Base-by-base conservation (phyloP, 2,329 filamentous ascomycete species). In the Phaeosphaeria sp. region DNA sequence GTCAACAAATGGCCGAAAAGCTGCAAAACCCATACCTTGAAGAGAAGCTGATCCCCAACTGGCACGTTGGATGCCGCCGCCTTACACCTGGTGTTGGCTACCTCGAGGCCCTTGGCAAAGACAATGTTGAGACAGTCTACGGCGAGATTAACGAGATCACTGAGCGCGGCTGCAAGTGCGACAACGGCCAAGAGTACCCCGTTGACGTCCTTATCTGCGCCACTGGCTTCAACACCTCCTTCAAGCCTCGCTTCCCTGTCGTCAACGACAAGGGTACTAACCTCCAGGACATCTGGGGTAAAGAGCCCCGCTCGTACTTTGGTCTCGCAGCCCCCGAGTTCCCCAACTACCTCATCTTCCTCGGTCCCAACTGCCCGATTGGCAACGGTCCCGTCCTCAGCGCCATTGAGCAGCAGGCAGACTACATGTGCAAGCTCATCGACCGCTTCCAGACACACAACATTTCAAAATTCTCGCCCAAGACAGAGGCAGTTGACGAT, bases 371-470 rank as follows among this genome's bases (percentile, higher is more conserved):
- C 60, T 77, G 73, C 49, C 78, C 79, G 3, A 78, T 80, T 49
- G 76, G 77, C 9, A 79, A 80, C 55, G 78, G 78, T 1, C 74
- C 76, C 0, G 75, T 81, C 0, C 70, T 82, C 3, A 77, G 72
- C 2, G 79, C 78, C 3, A 80, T 82, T 53, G 73, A 84, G 61
- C 74, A 77, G 51, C 77, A 83, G 56, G 80, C 79, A 3, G 82
- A 85, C 61, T 84, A 83, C 72, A 79, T 84, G 60, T 77, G 80
- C 61, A 80, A 82, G 60, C 66, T 83, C 40, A 78, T 86, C 56
- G 79, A 83, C 69, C 79, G 81, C 40, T 81, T 79, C 63, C 79
- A 84, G 66, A 82, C 78, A 2, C 74, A 83, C 65, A 78, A 81
- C 67, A 81, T 85, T 53, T 67, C 69, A 5, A 73, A 78, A 4